phyloP scores from a whole-genome alignment of 2,329 filamentous ascomycete genomes.

The Eutypa lata region DNA sequence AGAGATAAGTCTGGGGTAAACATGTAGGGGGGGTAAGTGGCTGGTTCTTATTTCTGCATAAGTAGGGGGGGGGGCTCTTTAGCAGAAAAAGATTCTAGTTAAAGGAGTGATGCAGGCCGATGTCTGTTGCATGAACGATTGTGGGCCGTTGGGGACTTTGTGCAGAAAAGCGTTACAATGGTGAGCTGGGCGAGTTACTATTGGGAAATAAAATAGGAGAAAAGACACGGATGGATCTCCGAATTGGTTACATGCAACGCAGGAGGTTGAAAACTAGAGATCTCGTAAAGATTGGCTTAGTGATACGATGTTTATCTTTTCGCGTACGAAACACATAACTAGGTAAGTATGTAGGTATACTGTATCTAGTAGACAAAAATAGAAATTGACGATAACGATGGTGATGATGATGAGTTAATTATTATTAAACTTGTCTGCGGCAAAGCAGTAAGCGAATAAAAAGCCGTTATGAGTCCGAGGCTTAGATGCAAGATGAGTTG shows the following conservation, averaged over 20 bases:
- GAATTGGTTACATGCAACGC: no score
- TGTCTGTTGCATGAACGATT: constrained; percentile 9
- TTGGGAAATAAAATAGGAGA: neutral
- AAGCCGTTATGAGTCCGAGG: constrained; percentile 31
- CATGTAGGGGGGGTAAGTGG: neutral
- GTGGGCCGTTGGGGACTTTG: constrained; percentile 5
- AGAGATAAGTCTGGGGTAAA: neutral
- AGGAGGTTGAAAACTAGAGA: no score
- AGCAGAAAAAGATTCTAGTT: neutral
- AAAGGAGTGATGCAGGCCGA: constrained; percentile 9
- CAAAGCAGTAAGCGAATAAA: constrained; percentile 24
- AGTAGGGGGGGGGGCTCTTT: neutral
- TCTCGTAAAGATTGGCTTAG: no score
- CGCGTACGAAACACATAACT: no score
- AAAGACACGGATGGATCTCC: neutral
- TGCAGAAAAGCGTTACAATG: constrained; percentile 3
- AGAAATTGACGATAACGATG: no score
- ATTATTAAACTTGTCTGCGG: constrained; percentile 11
- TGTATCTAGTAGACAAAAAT: no score
- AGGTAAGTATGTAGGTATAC: no score
- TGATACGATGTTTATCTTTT: neutral
- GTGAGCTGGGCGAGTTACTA: neutral
- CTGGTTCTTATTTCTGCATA: constrained; percentile 3
- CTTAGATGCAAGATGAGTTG: constrained; percentile 38
- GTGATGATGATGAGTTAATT: constrained; percentile 8